A percentile compares a stretch with the other conserved stretches of the same genome.
Conservation (phyloP, 169 alveolate genomes). For the Plasmodium ovale region DNA sequence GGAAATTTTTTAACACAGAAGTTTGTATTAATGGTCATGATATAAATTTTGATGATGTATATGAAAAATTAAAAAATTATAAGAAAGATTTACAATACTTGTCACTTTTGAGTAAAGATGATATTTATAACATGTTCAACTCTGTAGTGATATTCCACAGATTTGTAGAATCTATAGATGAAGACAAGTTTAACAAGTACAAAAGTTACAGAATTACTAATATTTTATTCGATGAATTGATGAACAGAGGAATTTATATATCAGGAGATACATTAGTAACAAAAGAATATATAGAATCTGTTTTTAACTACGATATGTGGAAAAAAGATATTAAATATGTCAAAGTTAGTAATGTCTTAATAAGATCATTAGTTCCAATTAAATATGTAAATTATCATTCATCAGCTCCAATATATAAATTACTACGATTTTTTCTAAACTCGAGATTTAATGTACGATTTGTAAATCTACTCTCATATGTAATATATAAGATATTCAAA, state of each 20-base stretch:
- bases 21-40: slow-evolving; percentile 30
- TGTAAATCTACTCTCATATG: slow-evolving; percentile 24
- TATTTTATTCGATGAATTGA: slow-evolving; percentile 55
- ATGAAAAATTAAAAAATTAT: slow-evolving; percentile 38
- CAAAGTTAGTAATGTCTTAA: slow-evolving; percentile 50
- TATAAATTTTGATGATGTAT: slow-evolving; percentile 37
- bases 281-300: slow-evolving; percentile 63
- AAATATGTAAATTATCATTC: slow-evolving; percentile 29
- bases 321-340: slow-evolving; percentile 50
- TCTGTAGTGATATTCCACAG: slow-evolving; percentile 51
- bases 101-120: slow-evolving; percentile 25
- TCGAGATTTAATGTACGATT: slow-evolving; percentile 14
- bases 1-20: slow-evolving; percentile 66
- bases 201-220: slow-evolving; percentile 67
- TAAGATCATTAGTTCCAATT: slow-evolving; percentile 39
- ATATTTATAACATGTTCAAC: slow-evolving; percentile 43
- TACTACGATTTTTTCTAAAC: slow-evolving; percentile 25
- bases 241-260: slow-evolving; percentile 30
- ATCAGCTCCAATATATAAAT: slow-evolving; percentile 31
- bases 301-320: slow-evolving; percentile 47
- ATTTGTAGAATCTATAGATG: slow-evolving; percentile 54
- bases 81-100: slow-evolving; percentile 19
- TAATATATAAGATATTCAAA: slow-evolving; percentile 31
- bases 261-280: slow-evolving; percentile 71
- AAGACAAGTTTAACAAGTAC: slow-evolving; percentile 23